Evolutionary conservation across 768 basidiomycete species (phyloP).

Genomic region (Russula vinacea): DNA sequence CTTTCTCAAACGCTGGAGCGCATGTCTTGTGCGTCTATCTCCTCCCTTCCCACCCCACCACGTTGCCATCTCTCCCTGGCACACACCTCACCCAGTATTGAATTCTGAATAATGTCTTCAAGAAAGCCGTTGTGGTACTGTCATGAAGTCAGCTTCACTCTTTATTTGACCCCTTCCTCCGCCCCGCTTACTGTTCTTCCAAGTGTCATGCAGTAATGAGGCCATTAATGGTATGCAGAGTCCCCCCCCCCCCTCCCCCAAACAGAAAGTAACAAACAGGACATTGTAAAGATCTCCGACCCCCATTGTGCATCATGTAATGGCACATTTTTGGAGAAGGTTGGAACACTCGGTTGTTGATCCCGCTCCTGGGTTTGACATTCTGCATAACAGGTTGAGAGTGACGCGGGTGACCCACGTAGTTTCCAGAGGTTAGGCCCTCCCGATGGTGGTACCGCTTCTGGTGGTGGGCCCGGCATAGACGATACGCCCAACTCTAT

Average conservation of each 20-base stretch:
- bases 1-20: too few relatives aligned
- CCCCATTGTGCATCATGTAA: slow-evolving; percentile 81
- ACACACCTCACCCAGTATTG: slow-evolving; percentile 17
- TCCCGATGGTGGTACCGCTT: slow-evolving; percentile 33
- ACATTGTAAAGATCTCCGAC: slow-evolving; percentile 63
- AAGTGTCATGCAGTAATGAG: slow-evolving; percentile 89
- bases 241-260: too few relatives aligned
- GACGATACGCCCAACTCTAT: slow-evolving; percentile 39
- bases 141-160: slow-evolving; percentile 52
- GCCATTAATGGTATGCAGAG: slow-evolving; percentile 67
- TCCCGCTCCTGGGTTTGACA: not conserved
- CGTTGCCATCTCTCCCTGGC: slow-evolving; percentile 13
- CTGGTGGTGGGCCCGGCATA: slow-evolving; percentile 36
- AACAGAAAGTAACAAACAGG: slow-evolving; percentile 22
- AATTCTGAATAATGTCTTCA: slow-evolving; percentile 51
- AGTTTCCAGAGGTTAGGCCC: slow-evolving; percentile 47
- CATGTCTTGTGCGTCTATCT: too few relatives aligned
- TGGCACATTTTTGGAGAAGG: slow-evolving; percentile 81
- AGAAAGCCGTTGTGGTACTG: slow-evolving; percentile 79
- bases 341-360: slow-evolving; percentile 32
- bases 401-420: slow-evolving; percentile 72
- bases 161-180: slow-evolving; percentile 2
- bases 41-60: slow-evolving; percentile 8
- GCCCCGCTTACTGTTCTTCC: slow-evolving; percentile 21
- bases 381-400: slow-evolving; percentile 59